These are phyloP conservation scores for Gastrolobium villosum DNA, from an alignment of 306 rosid genomes.

Conservation along the genomic window DNA sequence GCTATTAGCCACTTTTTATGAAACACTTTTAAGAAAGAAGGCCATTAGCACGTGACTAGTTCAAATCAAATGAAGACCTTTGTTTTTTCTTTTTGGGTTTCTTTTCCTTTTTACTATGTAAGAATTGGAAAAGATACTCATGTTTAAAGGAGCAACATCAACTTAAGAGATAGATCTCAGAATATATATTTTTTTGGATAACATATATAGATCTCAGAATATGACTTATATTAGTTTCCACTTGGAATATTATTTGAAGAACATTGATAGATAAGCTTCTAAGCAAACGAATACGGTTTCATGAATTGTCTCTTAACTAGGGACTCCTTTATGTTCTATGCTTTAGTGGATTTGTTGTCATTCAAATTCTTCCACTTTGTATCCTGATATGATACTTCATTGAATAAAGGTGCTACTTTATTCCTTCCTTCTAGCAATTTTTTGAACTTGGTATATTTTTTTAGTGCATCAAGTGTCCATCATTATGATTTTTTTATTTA, in stretches of 20 bases:
- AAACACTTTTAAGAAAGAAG: conserved; percentile 34
- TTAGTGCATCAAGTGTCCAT: conserved; percentile 26
- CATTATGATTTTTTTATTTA: neutral
- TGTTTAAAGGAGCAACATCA: conserved; percentile 33
- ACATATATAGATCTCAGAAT: conserved; percentile 20
- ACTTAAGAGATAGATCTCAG: conserved; percentile 22
- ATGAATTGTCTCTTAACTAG: conserved; percentile 23
- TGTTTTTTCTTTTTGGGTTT: conserved; percentile 2
- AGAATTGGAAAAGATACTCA: conserved; percentile 24
- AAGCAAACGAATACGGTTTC: conserved; percentile 24
- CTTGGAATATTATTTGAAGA: conserved; percentile 38
- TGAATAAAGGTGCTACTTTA: conserved; percentile 45
- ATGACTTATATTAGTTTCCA: conserved; percentile 37
- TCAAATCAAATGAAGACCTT: conserved; percentile 31
- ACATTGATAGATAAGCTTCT: conserved; percentile 48
- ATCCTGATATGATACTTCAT: conserved; percentile 32
- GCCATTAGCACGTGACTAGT: conserved; percentile 31
- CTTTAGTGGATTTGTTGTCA: conserved; percentile 52
- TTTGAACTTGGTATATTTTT: conserved; percentile 21
- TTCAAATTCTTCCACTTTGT: conserved; percentile 48
- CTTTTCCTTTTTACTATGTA: conserved; percentile 18
- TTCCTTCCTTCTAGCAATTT: neutral
- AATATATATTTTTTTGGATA: neutral
- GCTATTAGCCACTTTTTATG: conserved; percentile 27
- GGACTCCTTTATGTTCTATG: conserved; percentile 26